Percentiles rank a stretch among this genome's conserved stretches.
phyloP scores from a whole-genome alignment of 2,329 filamentous ascomycete species.

The Diaporthe velutina region DNA sequence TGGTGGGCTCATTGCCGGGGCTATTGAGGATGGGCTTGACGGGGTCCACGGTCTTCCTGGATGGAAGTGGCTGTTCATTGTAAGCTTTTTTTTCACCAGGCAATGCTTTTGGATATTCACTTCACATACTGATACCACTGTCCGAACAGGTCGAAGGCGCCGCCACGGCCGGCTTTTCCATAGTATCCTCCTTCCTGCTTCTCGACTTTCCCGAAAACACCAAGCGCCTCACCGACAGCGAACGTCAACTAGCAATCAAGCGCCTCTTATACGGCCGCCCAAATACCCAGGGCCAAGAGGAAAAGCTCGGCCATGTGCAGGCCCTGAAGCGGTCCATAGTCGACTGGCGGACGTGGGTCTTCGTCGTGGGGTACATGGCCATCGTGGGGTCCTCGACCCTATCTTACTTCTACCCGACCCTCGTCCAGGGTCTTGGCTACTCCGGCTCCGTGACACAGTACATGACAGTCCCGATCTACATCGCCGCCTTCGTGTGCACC shows the following conservation, averaged over 20 bases:
- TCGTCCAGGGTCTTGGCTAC: slow-evolving; percentile 65
- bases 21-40: slow-evolving; percentile 67
- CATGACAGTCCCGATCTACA: slow-evolving; percentile 67
- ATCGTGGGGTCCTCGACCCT: slow-evolving; percentile 59
- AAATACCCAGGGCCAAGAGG: slow-evolving; percentile 58
- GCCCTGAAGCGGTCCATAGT: slow-evolving; percentile 48
- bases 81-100: background rate
- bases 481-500: slow-evolving; percentile 63
- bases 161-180: slow-evolving; percentile 66
- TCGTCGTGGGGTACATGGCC: slow-evolving; percentile 57
- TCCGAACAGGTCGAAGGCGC: slow-evolving; percentile 65
- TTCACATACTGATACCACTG: background rate
- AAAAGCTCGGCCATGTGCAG: slow-evolving; percentile 59
- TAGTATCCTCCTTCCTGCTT: slow-evolving; percentile 73
- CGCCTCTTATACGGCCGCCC: slow-evolving; percentile 62
- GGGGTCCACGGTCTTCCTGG: slow-evolving; percentile 60
- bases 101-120: background rate
- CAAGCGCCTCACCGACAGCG: slow-evolving; percentile 65
- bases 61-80: slow-evolving; percentile 60
- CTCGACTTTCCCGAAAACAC: slow-evolving; percentile 78
- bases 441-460: slow-evolving; percentile 60
- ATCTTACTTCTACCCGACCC: slow-evolving; percentile 67
- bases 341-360: slow-evolving; percentile 56
- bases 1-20: slow-evolving; percentile 70
- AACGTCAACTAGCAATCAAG: slow-evolving; percentile 71